Percentiles rank a stretch among this genome's conserved stretches.
Evolutionary conservation across 2,329 filamentous ascomycete species (phyloP).

Genomic region (Cladophialophora carrionii): DNA sequence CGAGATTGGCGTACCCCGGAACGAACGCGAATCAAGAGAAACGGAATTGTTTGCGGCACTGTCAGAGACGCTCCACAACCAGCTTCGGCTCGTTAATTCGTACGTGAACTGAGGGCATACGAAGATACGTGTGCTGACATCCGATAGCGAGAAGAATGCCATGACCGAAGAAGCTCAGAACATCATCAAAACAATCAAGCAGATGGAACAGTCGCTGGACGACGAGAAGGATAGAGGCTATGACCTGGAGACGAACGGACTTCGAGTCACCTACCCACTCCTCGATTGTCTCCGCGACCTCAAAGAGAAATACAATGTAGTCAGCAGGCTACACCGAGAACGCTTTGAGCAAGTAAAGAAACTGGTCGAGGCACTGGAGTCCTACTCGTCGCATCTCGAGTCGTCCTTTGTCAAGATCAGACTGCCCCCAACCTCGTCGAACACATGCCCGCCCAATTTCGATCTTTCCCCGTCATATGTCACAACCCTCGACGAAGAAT

Average conservation of each 20-base stretch:
- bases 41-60: constrained; percentile 91
- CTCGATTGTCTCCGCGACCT: constrained; percentile 75
- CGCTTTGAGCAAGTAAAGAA: constrained; percentile 96
- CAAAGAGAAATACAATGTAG: constrained; percentile 81
- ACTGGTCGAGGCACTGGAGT: constrained; percentile 89
- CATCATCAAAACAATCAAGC: constrained; percentile 81
- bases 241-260: constrained; percentile 66
- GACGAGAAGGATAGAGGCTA: constrained; percentile 70
- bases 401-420: constrained; percentile 81
- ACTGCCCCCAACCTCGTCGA: constrained; percentile 79
- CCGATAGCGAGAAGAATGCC: constrained; percentile 75
- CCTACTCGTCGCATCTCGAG: constrained; percentile 95
- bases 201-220: constrained; percentile 90
- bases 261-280: constrained; percentile 81
- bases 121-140: constrained; percentile 3
- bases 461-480: constrained; percentile 92
- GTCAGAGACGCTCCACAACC: constrained; percentile 87
- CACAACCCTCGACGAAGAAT: constrained; percentile 82
- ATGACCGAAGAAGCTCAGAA: constrained; percentile 87
- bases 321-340: constrained; percentile 83
- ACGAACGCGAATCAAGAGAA: constrained; percentile 89
- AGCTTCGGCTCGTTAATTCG: constrained; percentile 79
- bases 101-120: constrained; percentile 44
- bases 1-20: constrained; percentile 90
- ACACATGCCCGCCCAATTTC: constrained; percentile 78